A percentile compares a stretch with the other conserved stretches of the same genome.
Evolutionary conservation across 768 basidiomycete species (phyloP).

Genomic region (Leucogyrophana mollusca): DNA sequence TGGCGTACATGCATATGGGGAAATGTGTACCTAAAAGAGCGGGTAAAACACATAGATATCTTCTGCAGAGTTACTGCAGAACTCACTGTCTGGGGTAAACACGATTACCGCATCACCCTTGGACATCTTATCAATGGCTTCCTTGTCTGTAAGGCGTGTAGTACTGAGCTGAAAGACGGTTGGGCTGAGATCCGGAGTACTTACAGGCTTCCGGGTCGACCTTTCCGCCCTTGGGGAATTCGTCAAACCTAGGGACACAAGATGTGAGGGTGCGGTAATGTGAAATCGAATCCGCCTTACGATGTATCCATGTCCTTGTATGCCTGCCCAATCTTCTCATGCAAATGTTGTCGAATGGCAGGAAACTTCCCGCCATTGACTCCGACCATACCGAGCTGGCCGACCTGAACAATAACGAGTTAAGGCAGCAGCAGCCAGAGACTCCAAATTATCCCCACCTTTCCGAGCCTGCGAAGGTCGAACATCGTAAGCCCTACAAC

Average conservation of each 20-base stretch:
- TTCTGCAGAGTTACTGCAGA: neutral
- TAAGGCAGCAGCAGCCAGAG: neutral
- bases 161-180: conserved; percentile 4
- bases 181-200: conserved; percentile 29
- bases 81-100: conserved; percentile 87
- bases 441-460: conserved; percentile 40
- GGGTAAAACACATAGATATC: neutral
- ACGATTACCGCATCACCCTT: conserved; percentile 89
- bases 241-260: conserved; percentile 57
- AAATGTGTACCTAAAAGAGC: conserved; percentile 68
- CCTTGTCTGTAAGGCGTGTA: conserved; percentile 58
- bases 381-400: conserved; percentile 82
- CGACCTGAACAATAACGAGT: conserved; percentile 44
- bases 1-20: conserved; percentile 82
- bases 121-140: conserved; percentile 72
- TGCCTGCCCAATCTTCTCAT: conserved; percentile 76
- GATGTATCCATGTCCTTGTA: conserved; percentile 88
- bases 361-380: conserved; percentile 89
- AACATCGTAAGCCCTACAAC: conserved; percentile 90
- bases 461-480: conserved; percentile 81
- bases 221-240: conserved; percentile 69
- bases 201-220: conserved; percentile 81
- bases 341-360: conserved; percentile 75
- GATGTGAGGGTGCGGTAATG: conserved; percentile 1
- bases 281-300: conserved; percentile 39